Base-by-base conservation (phyloP, 2,329 filamentous ascomycete genomes). In the Anthostomella pinea region DNA sequence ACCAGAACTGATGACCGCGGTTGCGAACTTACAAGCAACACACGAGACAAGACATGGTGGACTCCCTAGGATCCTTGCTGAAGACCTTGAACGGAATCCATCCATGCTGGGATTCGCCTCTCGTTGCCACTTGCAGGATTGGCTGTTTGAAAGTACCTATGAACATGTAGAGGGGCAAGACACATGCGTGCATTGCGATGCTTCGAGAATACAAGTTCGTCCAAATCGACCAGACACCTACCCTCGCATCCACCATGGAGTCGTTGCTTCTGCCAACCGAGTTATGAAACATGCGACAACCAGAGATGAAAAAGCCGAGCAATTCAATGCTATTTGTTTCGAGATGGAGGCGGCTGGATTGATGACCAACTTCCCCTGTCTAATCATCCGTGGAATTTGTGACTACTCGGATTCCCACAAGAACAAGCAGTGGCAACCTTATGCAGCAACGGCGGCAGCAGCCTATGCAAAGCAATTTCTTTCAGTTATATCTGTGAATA, bases 191-290 rank as follows among this genome's bases (percentile, higher is more conserved):
- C n/a, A n/a, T n/a, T n/a, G n/a, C n/a, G n/a, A n/a, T n/a, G n/a
- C n/a, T n/a, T n/a, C n/a, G n/a, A n/a, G n/a, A n/a, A n/a, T n/a
- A 28, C n/a, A 29, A 4, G 1, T 4, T 24, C 38, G 29, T n/a
- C 6, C 14, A 17, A 5, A 11, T n/a, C 30, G 38, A 26, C n/a
- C 11, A 15, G 23, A 25, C 5, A 29, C 30, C 7, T 13, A 20
- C 17, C 42, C 35, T 2, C n/a, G 11, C 9, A 38, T 50, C 16
- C 33, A 50, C 34, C 46, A 46, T 17, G 42, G 45, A 15, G 25
- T 31, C 6, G 39, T 50, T 22, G 45, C 42, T 2, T 50, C 39
- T 33, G 42, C 32, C 5, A 50, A 48, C 19, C 38, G 40, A 30
- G 38, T 50, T 5, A 46, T 50, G 8, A 44, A 42, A 27, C 22